A percentile compares a stretch with the other conserved stretches of the same genome.
Evolutionary conservation across 345 rosid species (phyloP).

Genomic region (Erysimum cheiranthoides): DNA sequence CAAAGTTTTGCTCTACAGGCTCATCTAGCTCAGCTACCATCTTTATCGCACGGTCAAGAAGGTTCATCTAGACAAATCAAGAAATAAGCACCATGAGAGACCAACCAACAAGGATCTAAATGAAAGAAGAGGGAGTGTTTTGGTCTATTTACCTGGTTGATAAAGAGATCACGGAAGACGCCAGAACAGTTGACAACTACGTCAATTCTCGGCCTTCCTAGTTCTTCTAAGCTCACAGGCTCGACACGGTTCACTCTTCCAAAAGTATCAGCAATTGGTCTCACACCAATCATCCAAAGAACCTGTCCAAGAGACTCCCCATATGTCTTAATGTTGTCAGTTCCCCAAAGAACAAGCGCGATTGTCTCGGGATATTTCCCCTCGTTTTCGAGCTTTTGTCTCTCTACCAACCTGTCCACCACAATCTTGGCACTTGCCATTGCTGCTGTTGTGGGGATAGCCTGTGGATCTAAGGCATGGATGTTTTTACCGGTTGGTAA

Average conservation of each 20-base stretch:
- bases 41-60: slow-evolving; percentile 94
- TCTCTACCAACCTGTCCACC: slow-evolving; percentile 87
- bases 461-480: slow-evolving; percentile 96
- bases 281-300: slow-evolving; percentile 98
- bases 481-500: slow-evolving; percentile 98
- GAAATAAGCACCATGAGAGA: slow-evolving; percentile 30
- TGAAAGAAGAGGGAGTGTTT: not conserved
- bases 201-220: slow-evolving; percentile 98
- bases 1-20: slow-evolving; percentile 81
- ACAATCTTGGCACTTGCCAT: slow-evolving; percentile 95
- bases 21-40: slow-evolving; percentile 99
- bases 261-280: slow-evolving; percentile 84
- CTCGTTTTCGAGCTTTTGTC: slow-evolving; percentile 83
- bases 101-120: slow-evolving; percentile 1
- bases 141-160: slow-evolving; percentile 74
- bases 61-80: slow-evolving; percentile 73
- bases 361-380: slow-evolving; percentile 96
- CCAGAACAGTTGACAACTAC: slow-evolving; percentile 99
- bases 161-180: slow-evolving; percentile 95
- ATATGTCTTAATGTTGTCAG: slow-evolving; percentile 95
- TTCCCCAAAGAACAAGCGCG: slow-evolving; percentile 98
- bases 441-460: slow-evolving; percentile 97
- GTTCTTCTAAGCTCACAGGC: slow-evolving; percentile 89
- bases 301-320: slow-evolving; percentile 98
- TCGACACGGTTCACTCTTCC: slow-evolving; percentile 96